phyloP scores from a whole-genome alignment of 345 rosid species.

The Lepidium aucheri region DNA sequence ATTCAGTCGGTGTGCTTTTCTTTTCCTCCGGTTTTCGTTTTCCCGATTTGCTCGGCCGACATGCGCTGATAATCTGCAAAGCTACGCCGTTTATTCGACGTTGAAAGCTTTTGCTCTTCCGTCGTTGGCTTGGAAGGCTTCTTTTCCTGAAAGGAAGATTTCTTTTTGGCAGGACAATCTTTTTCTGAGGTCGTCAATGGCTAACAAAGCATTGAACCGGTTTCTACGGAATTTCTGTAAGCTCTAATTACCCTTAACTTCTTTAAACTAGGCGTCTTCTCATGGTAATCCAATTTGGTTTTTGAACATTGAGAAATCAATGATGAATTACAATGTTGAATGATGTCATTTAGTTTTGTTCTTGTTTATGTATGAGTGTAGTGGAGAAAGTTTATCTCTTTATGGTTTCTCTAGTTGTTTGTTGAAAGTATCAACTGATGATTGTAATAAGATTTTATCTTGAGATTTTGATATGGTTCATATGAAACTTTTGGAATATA shows the following conservation, averaged over 20 bases:
- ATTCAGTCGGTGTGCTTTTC: background rate
- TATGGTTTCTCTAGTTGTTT: background rate
- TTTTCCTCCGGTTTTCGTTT: background rate
- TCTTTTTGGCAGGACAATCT: background rate
- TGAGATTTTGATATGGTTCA: background rate
- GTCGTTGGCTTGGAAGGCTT: background rate
- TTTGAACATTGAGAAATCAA: background rate
- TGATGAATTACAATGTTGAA: background rate
- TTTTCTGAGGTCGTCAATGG: slow-evolving; percentile 15
- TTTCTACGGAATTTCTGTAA: slow-evolving; percentile 24
- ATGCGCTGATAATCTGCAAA: background rate
- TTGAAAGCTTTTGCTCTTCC: background rate
- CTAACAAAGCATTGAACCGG: slow-evolving; percentile 19
- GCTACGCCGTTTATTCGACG: background rate
- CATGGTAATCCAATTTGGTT: background rate
- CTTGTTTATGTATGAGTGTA: background rate
- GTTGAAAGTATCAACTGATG: background rate
- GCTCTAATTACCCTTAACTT: background rate
- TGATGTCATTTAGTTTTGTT: background rate
- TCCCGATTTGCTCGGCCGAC: slow-evolving; percentile 18
- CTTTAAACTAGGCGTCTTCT: background rate
- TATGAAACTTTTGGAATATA: background rate
- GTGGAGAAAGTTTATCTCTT: background rate
- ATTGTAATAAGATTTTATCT: background rate
- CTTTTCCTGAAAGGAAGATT: background rate